Evolutionary conservation across 1,139 yeast genomes (phyloP).

Genomic region (Pichia cactophila): DNA sequence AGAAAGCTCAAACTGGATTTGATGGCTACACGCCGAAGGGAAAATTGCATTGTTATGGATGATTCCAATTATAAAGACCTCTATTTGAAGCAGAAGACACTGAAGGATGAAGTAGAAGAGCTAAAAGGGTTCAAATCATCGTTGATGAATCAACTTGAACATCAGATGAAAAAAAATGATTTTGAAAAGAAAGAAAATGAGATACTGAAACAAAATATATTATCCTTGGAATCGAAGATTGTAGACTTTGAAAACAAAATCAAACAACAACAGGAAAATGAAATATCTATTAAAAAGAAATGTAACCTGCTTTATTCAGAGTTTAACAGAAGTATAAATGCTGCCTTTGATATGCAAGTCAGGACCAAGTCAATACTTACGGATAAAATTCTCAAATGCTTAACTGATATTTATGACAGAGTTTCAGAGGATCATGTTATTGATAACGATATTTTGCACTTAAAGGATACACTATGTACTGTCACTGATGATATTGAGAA

Average conservation of each 20-base stretch:
- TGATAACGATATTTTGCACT: neutral
- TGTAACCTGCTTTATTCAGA: slow-evolving; percentile 3
- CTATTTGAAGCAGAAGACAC: slow-evolving; percentile 38
- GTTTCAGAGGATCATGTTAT: neutral
- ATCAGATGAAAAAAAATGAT: slow-evolving; percentile 23
- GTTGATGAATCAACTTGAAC: slow-evolving; percentile 20
- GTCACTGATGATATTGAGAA: neutral
- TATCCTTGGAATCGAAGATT: slow-evolving; percentile 9
- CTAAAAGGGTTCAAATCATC: slow-evolving; percentile 14
- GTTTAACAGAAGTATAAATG: neutral
- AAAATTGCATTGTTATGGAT: slow-evolving; percentile 52
- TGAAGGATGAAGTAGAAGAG: slow-evolving; percentile 39
- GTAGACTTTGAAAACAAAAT: slow-evolving; percentile 10
- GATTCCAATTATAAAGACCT: slow-evolving; percentile 48
- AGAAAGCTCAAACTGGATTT: slow-evolving; percentile 57
- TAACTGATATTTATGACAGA: slow-evolving; percentile 1
- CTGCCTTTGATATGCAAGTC: slow-evolving; percentile 1
- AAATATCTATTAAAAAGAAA: slow-evolving; percentile 2
- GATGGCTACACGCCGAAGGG: slow-evolving; percentile 51
- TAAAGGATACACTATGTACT: neutral
- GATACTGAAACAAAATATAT: slow-evolving; percentile 4
- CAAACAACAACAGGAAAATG: slow-evolving; percentile 2
- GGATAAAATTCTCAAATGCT: slow-evolving; percentile 3
- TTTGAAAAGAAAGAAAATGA: slow-evolving; percentile 11
- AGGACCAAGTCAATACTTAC: slow-evolving; percentile 1